Conservation (phyloP, 345 rosid genomes). For the Brassica carinata region DNA sequence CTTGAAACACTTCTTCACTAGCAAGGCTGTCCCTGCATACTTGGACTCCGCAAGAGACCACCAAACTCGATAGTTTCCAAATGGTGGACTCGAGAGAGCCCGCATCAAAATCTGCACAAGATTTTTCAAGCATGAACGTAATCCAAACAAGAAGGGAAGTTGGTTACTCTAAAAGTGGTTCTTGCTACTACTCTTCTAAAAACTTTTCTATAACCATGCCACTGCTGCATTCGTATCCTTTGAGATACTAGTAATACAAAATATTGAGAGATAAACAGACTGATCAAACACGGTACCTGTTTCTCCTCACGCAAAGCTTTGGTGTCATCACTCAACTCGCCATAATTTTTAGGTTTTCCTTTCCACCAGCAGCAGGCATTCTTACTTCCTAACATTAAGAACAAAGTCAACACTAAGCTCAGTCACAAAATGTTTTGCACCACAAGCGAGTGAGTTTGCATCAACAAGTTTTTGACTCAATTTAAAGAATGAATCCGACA, state of each 20-base stretch:
- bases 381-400: slow-evolving; percentile 77
- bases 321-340: slow-evolving; percentile 85
- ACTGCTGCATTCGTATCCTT: too few species aligned
- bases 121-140: neutral
- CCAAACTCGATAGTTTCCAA: slow-evolving; percentile 76
- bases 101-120: slow-evolving; percentile 67
- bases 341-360: slow-evolving; percentile 72
- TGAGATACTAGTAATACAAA: too few species aligned
- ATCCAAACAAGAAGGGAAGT: slow-evolving; percentile 8
- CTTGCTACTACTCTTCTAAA: neutral
- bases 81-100: slow-evolving; percentile 80
- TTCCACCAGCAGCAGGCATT: slow-evolving; percentile 97
- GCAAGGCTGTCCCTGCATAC: slow-evolving; percentile 95
- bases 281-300: slow-evolving; percentile 49
- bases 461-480: neutral
- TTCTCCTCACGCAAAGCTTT: slow-evolving; percentile 86
- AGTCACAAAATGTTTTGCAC: neutral
- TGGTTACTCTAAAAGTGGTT: neutral
- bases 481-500: neutral
- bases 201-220: neutral
- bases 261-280: neutral
- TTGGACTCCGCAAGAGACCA: slow-evolving; percentile 97
- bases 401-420: neutral
- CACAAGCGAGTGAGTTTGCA: neutral
- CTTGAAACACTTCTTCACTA: slow-evolving; percentile 75